These are phyloP conservation scores for Globisporangium solare DNA, from an alignment of 352 stramenopile genomes.

Conservation along the genomic window DNA sequence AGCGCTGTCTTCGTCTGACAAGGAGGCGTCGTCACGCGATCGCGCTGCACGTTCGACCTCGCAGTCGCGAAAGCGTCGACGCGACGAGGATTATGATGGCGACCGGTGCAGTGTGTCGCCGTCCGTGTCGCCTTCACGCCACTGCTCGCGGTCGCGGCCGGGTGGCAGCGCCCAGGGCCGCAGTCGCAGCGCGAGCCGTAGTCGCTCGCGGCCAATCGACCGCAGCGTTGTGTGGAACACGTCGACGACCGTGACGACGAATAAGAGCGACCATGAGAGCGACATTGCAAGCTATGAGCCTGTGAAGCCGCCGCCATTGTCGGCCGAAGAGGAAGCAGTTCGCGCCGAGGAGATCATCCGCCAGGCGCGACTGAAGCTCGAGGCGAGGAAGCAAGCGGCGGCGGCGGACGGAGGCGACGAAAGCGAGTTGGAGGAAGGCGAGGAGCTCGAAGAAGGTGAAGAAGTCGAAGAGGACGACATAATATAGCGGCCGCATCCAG, in stretches of 20 bases:
- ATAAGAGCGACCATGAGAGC: too few relatives aligned
- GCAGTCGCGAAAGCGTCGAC: slow-evolving; percentile 27
- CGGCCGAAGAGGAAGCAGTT: slow-evolving; percentile 42
- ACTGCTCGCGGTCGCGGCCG: slow-evolving; percentile 7
- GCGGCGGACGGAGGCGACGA: slow-evolving; percentile 13
- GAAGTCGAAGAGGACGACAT: slow-evolving; percentile 28
- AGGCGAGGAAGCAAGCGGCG: slow-evolving; percentile 28
- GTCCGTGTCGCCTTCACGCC: slow-evolving; percentile 2
- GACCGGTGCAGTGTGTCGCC: slow-evolving; percentile 5
- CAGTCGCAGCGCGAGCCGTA: slow-evolving; percentile 26
- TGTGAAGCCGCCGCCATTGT: slow-evolving; percentile 6
- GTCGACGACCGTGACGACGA: slow-evolving; percentile 2
- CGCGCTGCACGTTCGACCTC: slow-evolving; percentile 21
- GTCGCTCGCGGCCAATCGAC: slow-evolving; percentile 6
- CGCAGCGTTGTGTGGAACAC: slow-evolving; percentile 17
- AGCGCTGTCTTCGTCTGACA: slow-evolving; percentile 16
- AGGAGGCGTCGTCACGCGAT: background rate
- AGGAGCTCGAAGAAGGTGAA: slow-evolving; percentile 37
- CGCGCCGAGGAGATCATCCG: slow-evolving; percentile 69
- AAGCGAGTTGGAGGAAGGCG: slow-evolving; percentile 56
- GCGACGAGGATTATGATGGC: slow-evolving; percentile 5
- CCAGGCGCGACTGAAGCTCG: slow-evolving; percentile 54
- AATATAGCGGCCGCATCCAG: background rate
- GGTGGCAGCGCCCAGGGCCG: slow-evolving; percentile 7
- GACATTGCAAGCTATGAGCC: too few relatives aligned